Evolutionary conservation across 257 asterid genomes (phyloP).

Genomic region (Plantago ovata): DNA sequence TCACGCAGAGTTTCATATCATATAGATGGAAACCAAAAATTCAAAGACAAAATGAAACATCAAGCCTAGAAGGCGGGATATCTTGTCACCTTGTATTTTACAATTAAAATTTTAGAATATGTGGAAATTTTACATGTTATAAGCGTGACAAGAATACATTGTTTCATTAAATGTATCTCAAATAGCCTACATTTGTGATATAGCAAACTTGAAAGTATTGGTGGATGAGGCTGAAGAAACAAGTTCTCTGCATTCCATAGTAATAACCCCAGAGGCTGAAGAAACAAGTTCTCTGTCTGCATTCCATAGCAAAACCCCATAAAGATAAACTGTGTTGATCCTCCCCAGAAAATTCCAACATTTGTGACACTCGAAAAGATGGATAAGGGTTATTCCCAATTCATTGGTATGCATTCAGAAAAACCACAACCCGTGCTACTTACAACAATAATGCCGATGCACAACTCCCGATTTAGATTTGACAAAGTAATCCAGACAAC

Average conservation of each 20-base stretch:
- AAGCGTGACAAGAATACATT: slow-evolving; percentile 27
- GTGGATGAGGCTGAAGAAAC: slow-evolving; percentile 42
- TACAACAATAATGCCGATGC: slow-evolving; percentile 21
- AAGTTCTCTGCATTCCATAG: slow-evolving; percentile 38
- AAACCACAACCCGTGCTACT: slow-evolving; percentile 20
- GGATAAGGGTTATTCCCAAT: slow-evolving; percentile 21
- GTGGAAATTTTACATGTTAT: slow-evolving; percentile 33
- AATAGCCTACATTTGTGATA: slow-evolving; percentile 41
- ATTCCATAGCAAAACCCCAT: no score
- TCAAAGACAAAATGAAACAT: no score
- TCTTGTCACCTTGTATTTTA: slow-evolving; percentile 12
- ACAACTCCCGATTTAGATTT: slow-evolving; percentile 27
- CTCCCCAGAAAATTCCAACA: no score
- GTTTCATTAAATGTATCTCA: slow-evolving; percentile 41
- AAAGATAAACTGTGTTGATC: no score
- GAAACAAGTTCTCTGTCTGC: slow-evolving; percentile 18
- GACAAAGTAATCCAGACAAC: slow-evolving; percentile 22
- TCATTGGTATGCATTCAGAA: slow-evolving; percentile 20
- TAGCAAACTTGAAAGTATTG: slow-evolving; percentile 41
- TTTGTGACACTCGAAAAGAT: slow-evolving; percentile 29
- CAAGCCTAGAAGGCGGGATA: no score
- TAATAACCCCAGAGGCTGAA: slow-evolving; percentile 27
- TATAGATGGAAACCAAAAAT: no score
- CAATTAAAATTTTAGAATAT: slow-evolving; percentile 26
- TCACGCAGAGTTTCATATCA: no score